phyloP scores from a whole-genome alignment of 2,329 filamentous ascomycete species.

The Fusarium azukiicola region DNA sequence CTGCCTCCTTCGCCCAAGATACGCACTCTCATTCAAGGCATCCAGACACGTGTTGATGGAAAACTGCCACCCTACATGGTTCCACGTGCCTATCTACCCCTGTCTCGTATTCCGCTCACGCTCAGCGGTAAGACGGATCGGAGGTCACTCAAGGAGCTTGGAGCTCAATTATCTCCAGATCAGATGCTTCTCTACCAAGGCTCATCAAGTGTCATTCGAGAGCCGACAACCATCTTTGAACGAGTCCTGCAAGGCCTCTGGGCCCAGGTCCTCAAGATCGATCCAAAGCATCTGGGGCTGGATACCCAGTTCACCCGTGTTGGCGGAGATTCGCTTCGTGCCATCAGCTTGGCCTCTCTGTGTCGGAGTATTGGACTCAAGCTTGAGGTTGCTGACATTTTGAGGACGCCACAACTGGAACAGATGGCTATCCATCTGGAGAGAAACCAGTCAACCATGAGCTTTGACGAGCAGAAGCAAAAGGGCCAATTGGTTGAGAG shows the following conservation, averaged over 20 bases:
- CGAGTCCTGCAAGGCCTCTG: not conserved
- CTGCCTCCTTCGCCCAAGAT: not conserved
- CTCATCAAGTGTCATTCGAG: not conserved
- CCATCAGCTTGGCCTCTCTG: not conserved
- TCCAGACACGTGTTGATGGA: not conserved
- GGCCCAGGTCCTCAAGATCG: slow-evolving; percentile 1
- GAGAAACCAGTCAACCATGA: not conserved
- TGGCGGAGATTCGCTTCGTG: not conserved
- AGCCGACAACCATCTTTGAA: not conserved
- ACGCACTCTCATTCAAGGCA: not conserved
- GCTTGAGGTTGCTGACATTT: not conserved
- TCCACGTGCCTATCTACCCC: not conserved
- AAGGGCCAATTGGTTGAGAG: not conserved
- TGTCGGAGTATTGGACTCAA: not conserved
- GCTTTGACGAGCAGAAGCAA: not conserved
- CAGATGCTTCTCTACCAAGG: slow-evolving; percentile 9
- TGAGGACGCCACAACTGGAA: not conserved
- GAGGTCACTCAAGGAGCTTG: not conserved
- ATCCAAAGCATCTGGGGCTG: not conserved
- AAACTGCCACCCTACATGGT: slow-evolving; percentile 2
- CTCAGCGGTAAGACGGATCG: not conserved
- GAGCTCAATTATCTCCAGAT: not conserved
- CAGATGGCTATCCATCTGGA: not conserved
- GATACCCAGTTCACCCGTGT: not conserved
- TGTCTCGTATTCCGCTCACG: not conserved